Evolutionary conservation across 805 yeast genomes (phyloP), one percentile per base, ranked within the genome.

Genomic region (Schwanniomyces sp.): DNA sequence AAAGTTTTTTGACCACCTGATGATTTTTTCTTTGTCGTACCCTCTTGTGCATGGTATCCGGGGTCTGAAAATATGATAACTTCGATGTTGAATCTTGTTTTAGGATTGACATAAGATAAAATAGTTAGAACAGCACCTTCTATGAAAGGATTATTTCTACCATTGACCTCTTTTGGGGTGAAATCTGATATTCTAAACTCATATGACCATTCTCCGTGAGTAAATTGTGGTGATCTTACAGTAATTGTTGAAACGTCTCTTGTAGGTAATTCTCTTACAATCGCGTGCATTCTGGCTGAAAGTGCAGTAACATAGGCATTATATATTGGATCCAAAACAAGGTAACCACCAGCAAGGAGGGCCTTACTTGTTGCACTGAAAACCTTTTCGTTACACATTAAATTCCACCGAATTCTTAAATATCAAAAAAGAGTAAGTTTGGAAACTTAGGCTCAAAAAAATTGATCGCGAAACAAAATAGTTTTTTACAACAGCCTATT

Each of bases 291-390:
- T 52, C 98, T 76, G 5, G 96, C 81, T 1, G 96, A 86, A 14
- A 94, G 76, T 0, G 96, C 98, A 10, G 92, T 84, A 3, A 88
- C 96, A 62, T 85, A 87, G 0, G 96, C 82, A 40, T 75, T 69
- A 68, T 86, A 91, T 32, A 65, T 66, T 0, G 91, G 91, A 49
- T 88, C 94, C 17, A 94, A 70, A 0, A 94, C 98, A 29, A 94
- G 75, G 62, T 94, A 94, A 0, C 99, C 99, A 16, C 99, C 99
- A 0, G 94, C 97, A 10, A 94, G 57, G 25, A 94, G 72, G 1
- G 97, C 98, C 64, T 94, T 94, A 0, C 98, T 97, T 0, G 99
- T 97, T 0, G 98, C 95, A 60, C 96, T 87, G 62, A 82, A 92
- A 7, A 85, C 88, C 46, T 70, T 67, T 36, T 52, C 29, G 9